phyloP scores from a whole-genome alignment of 148 eudicot genomes.

The Pharnaceum exiguum region DNA sequence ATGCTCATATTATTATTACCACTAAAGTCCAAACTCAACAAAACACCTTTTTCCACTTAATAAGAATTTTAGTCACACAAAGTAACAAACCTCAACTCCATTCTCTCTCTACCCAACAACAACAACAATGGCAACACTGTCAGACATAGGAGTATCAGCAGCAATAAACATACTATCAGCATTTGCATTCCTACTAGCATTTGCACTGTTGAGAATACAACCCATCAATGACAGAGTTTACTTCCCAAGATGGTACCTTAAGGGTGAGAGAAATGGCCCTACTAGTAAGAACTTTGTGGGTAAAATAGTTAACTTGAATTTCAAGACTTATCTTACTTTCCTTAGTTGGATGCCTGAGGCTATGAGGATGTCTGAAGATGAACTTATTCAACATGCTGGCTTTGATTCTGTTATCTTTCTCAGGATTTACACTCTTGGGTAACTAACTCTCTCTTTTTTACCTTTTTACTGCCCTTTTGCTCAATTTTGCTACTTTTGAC shows the following conservation, averaged over 20 bases:
- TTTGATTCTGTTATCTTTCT: slow-evolving; percentile 94
- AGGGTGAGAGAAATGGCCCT: slow-evolving; percentile 57
- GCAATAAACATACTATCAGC: slow-evolving; percentile 67
- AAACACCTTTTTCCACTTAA: too few relatives aligned
- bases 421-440: slow-evolving; percentile 89
- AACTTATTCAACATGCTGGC: slow-evolving; percentile 83
- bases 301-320: slow-evolving; percentile 73
- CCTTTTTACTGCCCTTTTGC: slow-evolving; percentile 3
- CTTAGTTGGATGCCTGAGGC: slow-evolving; percentile 99
- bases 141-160: slow-evolving; percentile 93
- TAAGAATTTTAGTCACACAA: too few relatives aligned
- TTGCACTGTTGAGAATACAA: slow-evolving; percentile 84
- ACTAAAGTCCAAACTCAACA: too few relatives aligned
- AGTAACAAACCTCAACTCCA: too few relatives aligned
- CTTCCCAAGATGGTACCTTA: slow-evolving; percentile 87
- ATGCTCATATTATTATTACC: too few relatives aligned
- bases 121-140: slow-evolving; percentile 61
- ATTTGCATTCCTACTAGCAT: slow-evolving; percentile 78
- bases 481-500: neutral
- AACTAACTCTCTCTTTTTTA: too few relatives aligned
- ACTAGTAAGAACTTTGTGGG: slow-evolving; percentile 51
- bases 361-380: slow-evolving; percentile 59
- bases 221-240: slow-evolving; percentile 94
- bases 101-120: neutral
- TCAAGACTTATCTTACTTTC: slow-evolving; percentile 69